Conservation (phyloP, 1,284 basidiomycete species). For the Ceratobasidium sp. region DNA sequence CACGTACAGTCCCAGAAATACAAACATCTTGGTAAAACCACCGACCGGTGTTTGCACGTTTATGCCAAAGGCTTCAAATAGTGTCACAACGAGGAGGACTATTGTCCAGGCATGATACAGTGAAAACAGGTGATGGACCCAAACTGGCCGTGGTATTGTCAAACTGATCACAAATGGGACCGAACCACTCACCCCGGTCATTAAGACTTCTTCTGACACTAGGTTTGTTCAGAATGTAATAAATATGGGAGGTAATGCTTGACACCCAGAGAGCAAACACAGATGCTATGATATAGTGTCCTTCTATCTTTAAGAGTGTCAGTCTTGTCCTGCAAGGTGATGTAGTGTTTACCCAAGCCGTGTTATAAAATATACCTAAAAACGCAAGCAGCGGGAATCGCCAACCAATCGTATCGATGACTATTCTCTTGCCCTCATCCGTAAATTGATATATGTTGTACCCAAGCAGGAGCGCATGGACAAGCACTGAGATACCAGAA, state of each 20-base stretch:
- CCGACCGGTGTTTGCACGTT: conserved; percentile 72
- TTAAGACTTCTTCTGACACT: conserved; percentile 67
- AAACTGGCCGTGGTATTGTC: conserved; percentile 53
- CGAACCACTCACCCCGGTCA: conserved; percentile 61
- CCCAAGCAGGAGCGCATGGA: too few species aligned
- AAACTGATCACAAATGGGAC: conserved; percentile 41
- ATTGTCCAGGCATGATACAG: conserved; percentile 96
- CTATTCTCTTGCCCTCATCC: conserved; percentile 75
- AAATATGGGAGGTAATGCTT: conserved; percentile 85
- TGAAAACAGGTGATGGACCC: conserved; percentile 86
- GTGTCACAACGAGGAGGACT: conserved; percentile 85
- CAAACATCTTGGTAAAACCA: conserved; percentile 90
- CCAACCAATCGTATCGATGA: conserved; percentile 88
- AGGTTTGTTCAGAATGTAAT: conserved; percentile 88
- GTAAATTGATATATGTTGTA: too few species aligned
- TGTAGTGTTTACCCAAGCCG: conserved; percentile 64
- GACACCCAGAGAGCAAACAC: conserved; percentile 85
- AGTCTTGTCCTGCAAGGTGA: not conserved
- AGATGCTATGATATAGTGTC: conserved; percentile 81
- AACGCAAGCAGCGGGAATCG: conserved; percentile 84
- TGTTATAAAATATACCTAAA: conserved; percentile 86
- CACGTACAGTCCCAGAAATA: conserved; percentile 81
- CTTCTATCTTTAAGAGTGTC: conserved; percentile 43
- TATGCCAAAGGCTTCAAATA: conserved; percentile 90
- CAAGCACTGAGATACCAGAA: too few species aligned